Evolutionary conservation across 176 grass and related monocot genomes (phyloP), one percentile per base, ranked within the genome.

Genomic region (Saccharum officinarum): DNA sequence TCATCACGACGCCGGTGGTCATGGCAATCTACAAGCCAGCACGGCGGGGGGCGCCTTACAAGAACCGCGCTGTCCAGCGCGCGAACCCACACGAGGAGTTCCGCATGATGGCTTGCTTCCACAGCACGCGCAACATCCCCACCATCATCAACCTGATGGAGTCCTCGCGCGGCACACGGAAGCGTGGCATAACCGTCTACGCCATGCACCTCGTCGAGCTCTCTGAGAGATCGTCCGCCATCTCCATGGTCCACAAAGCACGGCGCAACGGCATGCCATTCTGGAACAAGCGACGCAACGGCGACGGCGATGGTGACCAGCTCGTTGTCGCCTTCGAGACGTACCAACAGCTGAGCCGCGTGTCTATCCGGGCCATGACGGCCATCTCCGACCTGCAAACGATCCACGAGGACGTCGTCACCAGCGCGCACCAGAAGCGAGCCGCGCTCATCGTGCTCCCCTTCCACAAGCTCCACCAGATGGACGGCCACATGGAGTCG

Each of bases 61-160:
- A 86, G 88, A 87, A 91, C 37, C 86, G 88, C 31, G 82, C 92
- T 10, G 62, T 94, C 0, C 78, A 86, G 67, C 79, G 78, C 8
- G 8, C 31, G 5, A 73, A 86, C 82, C 73, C 83, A 8, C 78
- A 91, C 2, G 84, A 73, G 69, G 86, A 94, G 82, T 79, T 94
- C 31, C 92, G 92, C 16, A 82, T 94, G 69, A 64, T 94, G 73
- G 92, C 75, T 14, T 94, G 92, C 86, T 94, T 94, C 92, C 88
- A 91, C 73, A 70, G 75, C 80, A 91, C 78, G 37, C 92, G 88
- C 50, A 88, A 83, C 67, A 86, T 94, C 69, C 86, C 92, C 23
- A 91, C 92, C n/a, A 85, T 94, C 22, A 86, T 94, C 80, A 94
- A 91, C 86, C 69, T 91, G 10, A 71, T 94, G 60, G 92, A 94